Evolutionary conservation across 2,329 filamentous ascomycete genomes (phyloP).

Genomic region (Drechslera avenae): DNA sequence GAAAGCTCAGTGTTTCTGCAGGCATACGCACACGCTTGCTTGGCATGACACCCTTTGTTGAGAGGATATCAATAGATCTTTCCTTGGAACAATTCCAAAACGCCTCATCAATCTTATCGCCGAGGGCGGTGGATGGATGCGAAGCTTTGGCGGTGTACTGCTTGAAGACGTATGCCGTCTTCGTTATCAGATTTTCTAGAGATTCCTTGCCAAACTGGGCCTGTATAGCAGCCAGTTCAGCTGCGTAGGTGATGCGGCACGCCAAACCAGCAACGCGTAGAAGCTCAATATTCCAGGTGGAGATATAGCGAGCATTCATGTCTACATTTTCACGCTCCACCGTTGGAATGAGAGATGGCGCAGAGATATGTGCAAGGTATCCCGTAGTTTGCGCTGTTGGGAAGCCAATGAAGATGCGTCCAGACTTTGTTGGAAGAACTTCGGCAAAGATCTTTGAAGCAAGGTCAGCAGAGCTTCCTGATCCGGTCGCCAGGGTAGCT

Average conservation of each 20-base stretch:
- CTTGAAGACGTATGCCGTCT: conserved; percentile 80
- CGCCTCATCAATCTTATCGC: conserved; percentile 86
- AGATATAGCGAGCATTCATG: conserved; percentile 91
- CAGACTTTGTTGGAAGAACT: conserved; percentile 85
- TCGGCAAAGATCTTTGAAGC: conserved; percentile 83
- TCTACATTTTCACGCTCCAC: conserved; percentile 97
- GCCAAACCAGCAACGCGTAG: conserved; percentile 88
- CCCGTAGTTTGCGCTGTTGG: conserved; percentile 97
- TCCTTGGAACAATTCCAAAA: conserved; percentile 93
- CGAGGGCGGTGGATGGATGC: conserved; percentile 82
- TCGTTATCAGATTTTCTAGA: conserved; percentile 71
- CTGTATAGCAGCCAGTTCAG: conserved; percentile 71
- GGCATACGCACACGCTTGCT: conserved; percentile 80
- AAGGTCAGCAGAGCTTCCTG: conserved; percentile 58
- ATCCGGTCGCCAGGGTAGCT: conserved; percentile 63
- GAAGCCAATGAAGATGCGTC: conserved; percentile 95
- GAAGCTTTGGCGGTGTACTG: conserved; percentile 90
- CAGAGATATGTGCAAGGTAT: conserved; percentile 90
- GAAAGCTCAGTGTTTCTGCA: conserved; percentile 74
- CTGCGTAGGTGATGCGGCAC: conserved; percentile 82
- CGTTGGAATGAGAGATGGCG: conserved; percentile 93
- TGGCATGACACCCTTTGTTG: conserved; percentile 83
- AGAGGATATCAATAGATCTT: conserved; percentile 79
- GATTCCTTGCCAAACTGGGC: conserved; percentile 62
- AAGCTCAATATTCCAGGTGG: conserved; percentile 95